Evolutionary conservation across 1,284 basidiomycete species (phyloP).

Genomic region (Porodaedalea pini): DNA sequence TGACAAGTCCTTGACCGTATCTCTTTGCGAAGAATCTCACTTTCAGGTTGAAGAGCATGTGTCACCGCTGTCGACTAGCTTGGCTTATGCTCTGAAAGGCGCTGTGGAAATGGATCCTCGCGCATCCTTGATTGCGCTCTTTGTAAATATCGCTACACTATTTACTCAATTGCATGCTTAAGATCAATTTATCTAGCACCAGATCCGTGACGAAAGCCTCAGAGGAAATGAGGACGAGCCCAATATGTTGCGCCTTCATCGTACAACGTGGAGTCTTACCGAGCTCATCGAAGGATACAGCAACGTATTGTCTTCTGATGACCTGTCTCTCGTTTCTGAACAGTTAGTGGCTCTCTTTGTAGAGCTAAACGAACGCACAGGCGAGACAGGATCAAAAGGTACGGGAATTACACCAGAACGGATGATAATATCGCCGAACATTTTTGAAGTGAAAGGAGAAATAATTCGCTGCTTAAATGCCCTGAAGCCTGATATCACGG

Average conservation of each 20-base stretch:
- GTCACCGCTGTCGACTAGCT: background rate
- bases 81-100: background rate
- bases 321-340: background rate
- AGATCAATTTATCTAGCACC: background rate
- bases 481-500: background rate
- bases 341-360: conserved; percentile 7
- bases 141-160: background rate
- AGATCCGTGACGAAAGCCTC: background rate
- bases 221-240: background rate
- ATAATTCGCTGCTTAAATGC: conserved; percentile 7
- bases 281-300: background rate
- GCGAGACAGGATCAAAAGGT: background rate
- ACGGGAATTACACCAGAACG: background rate
- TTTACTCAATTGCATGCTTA: background rate
- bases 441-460: conserved; percentile 6
- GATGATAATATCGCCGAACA: background rate
- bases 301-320: background rate
- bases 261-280: background rate
- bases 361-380: background rate
- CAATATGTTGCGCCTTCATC: background rate
- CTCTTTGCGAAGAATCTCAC: background rate
- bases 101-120: background rate
- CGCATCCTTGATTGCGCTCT: conserved; percentile 6
- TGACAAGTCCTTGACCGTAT: conserved; percentile 4
- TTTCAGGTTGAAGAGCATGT: background rate